phyloP scores from a whole-genome alignment of 75 land plant species.

The Picea sitchensis region DNA sequence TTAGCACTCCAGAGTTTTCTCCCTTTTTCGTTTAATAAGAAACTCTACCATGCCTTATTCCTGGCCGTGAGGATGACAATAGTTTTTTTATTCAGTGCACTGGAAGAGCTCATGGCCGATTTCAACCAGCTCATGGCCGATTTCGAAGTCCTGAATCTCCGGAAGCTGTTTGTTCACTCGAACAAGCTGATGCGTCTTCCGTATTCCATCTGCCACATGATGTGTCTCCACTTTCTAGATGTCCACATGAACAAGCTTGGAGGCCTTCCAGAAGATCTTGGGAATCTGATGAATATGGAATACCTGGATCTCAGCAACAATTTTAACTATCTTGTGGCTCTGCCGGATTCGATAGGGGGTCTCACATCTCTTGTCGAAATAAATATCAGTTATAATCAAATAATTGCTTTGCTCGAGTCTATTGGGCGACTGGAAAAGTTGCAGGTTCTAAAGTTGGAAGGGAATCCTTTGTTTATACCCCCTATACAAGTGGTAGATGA shows the following conservation, averaged over 20 bases:
- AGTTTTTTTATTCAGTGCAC: not conserved
- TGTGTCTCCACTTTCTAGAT: constrained; percentile 53
- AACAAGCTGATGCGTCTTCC: constrained; percentile 74
- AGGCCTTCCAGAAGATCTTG: constrained; percentile 61
- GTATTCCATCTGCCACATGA: constrained; percentile 56
- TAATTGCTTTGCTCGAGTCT: constrained; percentile 49
- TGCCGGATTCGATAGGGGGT: constrained; percentile 69
- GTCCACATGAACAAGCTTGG: constrained; percentile 75
- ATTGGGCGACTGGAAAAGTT: constrained; percentile 65
- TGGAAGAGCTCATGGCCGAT: constrained; percentile 3
- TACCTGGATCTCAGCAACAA: constrained; percentile 69
- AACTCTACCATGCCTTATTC: no score
- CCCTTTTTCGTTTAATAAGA: no score
- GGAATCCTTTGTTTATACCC: constrained; percentile 68
- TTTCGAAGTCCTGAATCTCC: constrained; percentile 22
- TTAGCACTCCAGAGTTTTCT: no score
- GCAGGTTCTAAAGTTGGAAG: constrained; percentile 55
- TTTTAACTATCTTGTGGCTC: constrained; percentile 43
- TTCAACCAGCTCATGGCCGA: not conserved
- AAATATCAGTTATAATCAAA: constrained; percentile 63
- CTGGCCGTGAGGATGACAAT: no score
- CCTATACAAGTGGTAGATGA: constrained; percentile 62
- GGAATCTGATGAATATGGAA: constrained; percentile 60
- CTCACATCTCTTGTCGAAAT: constrained; percentile 46
- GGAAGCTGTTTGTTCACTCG: constrained; percentile 64